Evolutionary conservation across 2,329 filamentous ascomycete species (phyloP), one percentile per base, ranked within the genome.

Genomic region (Alternaria novae-zelandiae): DNA sequence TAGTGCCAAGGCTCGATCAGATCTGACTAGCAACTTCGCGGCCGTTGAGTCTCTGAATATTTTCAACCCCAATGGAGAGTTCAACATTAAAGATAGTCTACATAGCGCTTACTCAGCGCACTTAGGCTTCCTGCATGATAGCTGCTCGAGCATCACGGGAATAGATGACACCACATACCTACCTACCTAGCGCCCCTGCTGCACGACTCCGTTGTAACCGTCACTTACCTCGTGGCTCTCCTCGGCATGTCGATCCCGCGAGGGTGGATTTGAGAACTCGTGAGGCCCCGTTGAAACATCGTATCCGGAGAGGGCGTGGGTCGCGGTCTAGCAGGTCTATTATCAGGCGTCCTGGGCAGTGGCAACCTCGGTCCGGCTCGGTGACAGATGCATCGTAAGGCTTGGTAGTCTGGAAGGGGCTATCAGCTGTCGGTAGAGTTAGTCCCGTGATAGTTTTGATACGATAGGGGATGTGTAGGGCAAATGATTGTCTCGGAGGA

Each of bases 181-280:
- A 64, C 64, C 61, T 61, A 58, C 54, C 28, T 25, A 30, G 21
- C 45, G 67, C 68, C 64, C 69, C 63, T 67, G 59, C 71, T 57
- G 57, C 21, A 63, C 61, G 30, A 64, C 61, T 23, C 46, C 59
- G 64, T 66, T 73, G 73, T 69, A 68, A 74, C 70, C 71, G 63
- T 59, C 66, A 65, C 58, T 63, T 56, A 49, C 62, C 61, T 66
- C 57, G 32, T 65, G 57, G 55, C 46, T 21, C 41, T 56, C 57
- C 61, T 57, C 53, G 54, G 53, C 57, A 68, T 65, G 69, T 67
- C 68, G 17, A 44, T 43, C 44, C 54, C 53, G 44, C 36, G 21
- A 45, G 8, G 20, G 45, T n/a, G 36, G 46, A 53, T 32, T 23
- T 17, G 28, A 36, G 9, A 15, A 6, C 49, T 41, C 36, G 8